Evolutionary conservation across 2,329 filamentous ascomycete species (phyloP).

Genomic region (Aspergillus fumigatiaffinis): DNA sequence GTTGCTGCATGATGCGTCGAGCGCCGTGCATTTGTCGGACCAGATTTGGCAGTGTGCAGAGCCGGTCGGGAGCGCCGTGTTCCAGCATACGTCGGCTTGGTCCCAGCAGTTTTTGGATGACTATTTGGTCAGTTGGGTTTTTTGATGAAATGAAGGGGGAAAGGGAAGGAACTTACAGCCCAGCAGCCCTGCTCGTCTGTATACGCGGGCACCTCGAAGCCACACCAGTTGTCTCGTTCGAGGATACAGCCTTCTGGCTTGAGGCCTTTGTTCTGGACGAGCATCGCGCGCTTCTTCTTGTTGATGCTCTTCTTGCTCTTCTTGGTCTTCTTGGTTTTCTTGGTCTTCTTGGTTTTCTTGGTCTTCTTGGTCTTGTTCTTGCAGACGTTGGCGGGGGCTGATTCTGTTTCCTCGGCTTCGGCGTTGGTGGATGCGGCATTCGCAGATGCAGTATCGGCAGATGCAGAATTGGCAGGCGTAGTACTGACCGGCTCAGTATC

Average conservation of each 20-base stretch:
- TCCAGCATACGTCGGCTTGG: slow-evolving; percentile 60
- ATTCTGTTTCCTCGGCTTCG: background rate
- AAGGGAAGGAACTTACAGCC: slow-evolving; percentile 33
- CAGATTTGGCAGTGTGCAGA: slow-evolving; percentile 57
- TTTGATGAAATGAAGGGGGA: background rate
- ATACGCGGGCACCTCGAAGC: slow-evolving; percentile 57
- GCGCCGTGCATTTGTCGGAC: slow-evolving; percentile 57
- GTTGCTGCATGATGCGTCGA: slow-evolving; percentile 40
- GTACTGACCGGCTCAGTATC: too few relatives aligned
- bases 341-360: too few relatives aligned
- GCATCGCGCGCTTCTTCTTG: slow-evolving; percentile 1
- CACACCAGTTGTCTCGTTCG: slow-evolving; percentile 72
- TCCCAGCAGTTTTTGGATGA: slow-evolving; percentile 54
- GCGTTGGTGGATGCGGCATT: too few relatives aligned
- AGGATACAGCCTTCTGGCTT: slow-evolving; percentile 56
- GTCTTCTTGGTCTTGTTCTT: background rate
- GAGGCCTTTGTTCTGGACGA: slow-evolving; percentile 46
- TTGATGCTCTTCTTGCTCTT: too few relatives aligned
- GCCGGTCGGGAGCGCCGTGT: slow-evolving; percentile 56
- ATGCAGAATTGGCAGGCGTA: too few relatives aligned
- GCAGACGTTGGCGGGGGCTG: slow-evolving; percentile 3
- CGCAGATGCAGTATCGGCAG: too few relatives aligned
- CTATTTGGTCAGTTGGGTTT: slow-evolving; percentile 11
- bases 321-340: too few relatives aligned
- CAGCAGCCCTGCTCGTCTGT: slow-evolving; percentile 57